Evolutionary conservation across 164 flowering plant genomes (phyloP).

Genomic region (Tetrastigma voinierianum): DNA sequence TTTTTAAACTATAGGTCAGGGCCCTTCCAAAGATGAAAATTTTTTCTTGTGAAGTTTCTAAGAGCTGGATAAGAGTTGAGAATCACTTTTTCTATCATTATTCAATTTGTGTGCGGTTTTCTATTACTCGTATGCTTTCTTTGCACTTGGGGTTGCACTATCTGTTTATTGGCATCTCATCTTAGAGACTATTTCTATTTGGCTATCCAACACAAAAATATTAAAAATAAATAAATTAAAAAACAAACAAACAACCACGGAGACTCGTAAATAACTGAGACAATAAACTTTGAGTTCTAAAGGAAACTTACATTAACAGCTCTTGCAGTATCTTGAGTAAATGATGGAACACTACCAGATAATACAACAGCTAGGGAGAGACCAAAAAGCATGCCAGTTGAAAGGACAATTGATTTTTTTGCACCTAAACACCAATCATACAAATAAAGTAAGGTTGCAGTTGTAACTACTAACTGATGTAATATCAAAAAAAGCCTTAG

Average conservation of each 20-base stretch:
- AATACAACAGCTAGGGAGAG: conserved; percentile 56
- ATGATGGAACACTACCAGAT: conserved; percentile 63
- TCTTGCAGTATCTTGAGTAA: conserved; percentile 71
- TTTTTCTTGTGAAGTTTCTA: no score
- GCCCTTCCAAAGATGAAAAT: no score
- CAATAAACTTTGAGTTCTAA: neutral
- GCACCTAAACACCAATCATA: conserved; percentile 47
- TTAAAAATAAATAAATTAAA: neutral
- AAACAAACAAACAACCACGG: neutral
- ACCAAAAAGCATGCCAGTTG: conserved; percentile 44
- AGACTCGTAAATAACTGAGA: neutral
- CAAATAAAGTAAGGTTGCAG: neutral
- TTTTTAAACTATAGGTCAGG: no score
- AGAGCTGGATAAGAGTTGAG: no score
- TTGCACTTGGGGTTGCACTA: no score
- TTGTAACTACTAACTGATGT: neutral
- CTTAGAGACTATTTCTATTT: no score
- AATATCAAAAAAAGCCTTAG: neutral
- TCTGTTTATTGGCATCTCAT: no score
- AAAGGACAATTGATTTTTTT: conserved; percentile 46
- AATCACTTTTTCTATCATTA: no score
- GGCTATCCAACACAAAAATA: no score
- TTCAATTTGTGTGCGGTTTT: no score
- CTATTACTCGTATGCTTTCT: no score
- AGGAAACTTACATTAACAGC: conserved; percentile 74